Evolutionary conservation across 768 basidiomycete genomes (phyloP), one percentile per base, ranked within the genome.

Genomic region (Hydnomerulius pinastri): DNA sequence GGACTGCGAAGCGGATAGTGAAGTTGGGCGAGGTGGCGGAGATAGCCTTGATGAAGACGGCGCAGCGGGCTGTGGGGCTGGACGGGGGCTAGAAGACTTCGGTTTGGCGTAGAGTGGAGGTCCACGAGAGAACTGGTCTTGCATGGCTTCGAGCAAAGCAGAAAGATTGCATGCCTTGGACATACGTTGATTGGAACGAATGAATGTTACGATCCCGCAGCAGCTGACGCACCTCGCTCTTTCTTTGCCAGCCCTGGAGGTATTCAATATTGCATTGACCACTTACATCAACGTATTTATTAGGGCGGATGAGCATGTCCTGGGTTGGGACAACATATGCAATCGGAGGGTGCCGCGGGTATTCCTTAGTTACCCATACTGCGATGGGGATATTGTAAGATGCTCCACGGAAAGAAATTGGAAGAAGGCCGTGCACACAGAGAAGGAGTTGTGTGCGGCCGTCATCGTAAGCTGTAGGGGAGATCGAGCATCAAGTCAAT

Each of bases 321-420:
- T 75, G 80, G 2, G 92, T 97, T 28, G 97, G 96, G 11, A 92
- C 88, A 57, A 99, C 94, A 72, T 92, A 98, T 18, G 77, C 78
- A 61, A 98, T 80, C 18, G 97, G 97, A 0, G 94, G 85, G 11
- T 75, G 74, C 36, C 78, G 76, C 4, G 96, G 96, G 62, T 93
- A 98, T 35, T 91, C 90, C 44, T 79, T 78, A 3, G 92, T 78
- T 35, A 98, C 58, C 94, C 95, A 98, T 53, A 96, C 58, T 11
- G 89, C 83, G 59, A 99, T 70, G 4, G 97, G 97, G 60, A 98
- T 98, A 68, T 99, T 92, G 76, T 99, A 99, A 2, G 86, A 77
- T 1, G 82, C 72, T 1, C 76, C 71, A 42, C 87, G 79, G 73
- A 83, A 96, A 0, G 79, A 69, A 58, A 99, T 97, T 4, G 93